Conservation (phyloP, 257 asterid species). For the Cynanchum wilfordii region DNA sequence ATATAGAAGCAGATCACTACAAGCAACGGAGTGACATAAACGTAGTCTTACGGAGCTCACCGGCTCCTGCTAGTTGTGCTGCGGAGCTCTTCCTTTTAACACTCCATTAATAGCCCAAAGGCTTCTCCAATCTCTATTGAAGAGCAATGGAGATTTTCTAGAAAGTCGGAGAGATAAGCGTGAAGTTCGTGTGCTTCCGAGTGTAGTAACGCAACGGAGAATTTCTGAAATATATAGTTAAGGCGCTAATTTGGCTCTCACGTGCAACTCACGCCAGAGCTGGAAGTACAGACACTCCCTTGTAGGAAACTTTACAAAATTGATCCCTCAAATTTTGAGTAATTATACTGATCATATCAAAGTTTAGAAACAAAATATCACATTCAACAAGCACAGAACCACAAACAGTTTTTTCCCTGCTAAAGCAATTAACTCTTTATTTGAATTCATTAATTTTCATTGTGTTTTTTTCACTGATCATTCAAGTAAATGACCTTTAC, state of each 20-base stretch:
- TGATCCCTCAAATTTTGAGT: no score
- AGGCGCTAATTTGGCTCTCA: neutral
- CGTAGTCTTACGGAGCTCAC: slow-evolving; percentile 3
- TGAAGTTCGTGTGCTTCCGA: neutral
- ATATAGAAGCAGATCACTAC: slow-evolving; percentile 43
- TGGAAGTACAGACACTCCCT: no score
- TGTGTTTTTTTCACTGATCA: neutral
- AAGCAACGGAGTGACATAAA: slow-evolving; percentile 40
- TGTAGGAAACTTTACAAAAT: no score
- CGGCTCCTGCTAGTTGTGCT: neutral
- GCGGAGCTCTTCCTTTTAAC: neutral
- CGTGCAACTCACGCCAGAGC: neutral
- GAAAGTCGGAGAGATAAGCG: neutral
- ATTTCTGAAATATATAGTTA: neutral
- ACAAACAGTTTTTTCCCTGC: no score
- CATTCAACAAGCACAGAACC: no score
- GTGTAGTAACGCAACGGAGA: neutral
- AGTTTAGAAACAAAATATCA: no score
- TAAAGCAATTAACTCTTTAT: neutral
- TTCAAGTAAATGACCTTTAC: neutral
- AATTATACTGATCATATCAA: no score
- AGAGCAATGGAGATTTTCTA: neutral
- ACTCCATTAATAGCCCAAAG: neutral
- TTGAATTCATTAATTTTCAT: neutral
- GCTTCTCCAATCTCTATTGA: neutral